These are phyloP conservation scores for Narthecium ossifragum DNA, from an alignment of 106 monocot species.

Conservation along the genomic window DNA sequence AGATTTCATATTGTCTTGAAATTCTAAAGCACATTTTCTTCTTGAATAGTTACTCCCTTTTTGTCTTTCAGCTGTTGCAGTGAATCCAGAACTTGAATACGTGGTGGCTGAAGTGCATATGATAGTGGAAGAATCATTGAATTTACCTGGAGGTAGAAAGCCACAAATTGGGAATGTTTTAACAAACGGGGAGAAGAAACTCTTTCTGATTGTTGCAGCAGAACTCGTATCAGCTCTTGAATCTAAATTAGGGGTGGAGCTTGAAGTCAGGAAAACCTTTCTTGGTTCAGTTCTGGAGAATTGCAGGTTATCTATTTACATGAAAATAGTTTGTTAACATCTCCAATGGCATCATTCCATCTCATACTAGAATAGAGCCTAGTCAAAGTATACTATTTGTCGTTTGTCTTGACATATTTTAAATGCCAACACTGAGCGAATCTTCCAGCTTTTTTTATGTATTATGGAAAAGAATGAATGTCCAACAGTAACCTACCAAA, in stretches of 20 bases:
- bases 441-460: neutral
- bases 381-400: too few relatives aligned
- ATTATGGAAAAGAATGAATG: neutral
- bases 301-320: conserved; percentile 46
- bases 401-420: too few relatives aligned
- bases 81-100: conserved; percentile 78
- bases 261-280: conserved; percentile 61
- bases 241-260: conserved; percentile 73
- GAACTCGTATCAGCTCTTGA: conserved; percentile 83
- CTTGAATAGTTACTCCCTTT: too few relatives aligned
- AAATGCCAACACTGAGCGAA: too few relatives aligned
- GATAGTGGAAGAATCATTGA: conserved; percentile 17
- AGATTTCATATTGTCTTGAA: too few relatives aligned
- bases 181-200: conserved; percentile 29
- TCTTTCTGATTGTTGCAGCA: conserved; percentile 66
- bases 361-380: neutral
- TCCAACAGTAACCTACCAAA: neutral
- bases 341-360: neutral
- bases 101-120: conserved; percentile 60
- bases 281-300: conserved; percentile 76
- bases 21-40: too few relatives aligned
- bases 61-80: conserved; percentile 77
- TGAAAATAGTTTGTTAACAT: neutral
- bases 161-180: conserved; percentile 38
- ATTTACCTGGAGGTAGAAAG: conserved; percentile 21